These are phyloP conservation scores for Balakata baccata DNA, from an alignment of 345 rosid species.

Conservation along the genomic window DNA sequence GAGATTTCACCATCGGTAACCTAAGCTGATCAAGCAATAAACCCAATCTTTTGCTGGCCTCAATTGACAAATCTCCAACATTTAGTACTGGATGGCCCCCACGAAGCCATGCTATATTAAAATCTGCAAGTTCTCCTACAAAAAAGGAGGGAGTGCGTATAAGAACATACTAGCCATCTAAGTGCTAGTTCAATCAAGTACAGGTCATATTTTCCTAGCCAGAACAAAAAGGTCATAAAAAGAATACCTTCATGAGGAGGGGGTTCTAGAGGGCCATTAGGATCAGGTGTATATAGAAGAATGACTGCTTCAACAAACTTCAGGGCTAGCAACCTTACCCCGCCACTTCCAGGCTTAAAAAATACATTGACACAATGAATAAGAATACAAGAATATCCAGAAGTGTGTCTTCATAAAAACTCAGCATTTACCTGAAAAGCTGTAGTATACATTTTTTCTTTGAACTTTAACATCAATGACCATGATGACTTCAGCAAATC, in stretches of 20 bases:
- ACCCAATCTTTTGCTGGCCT: constrained; percentile 78
- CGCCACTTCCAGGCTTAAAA: constrained; percentile 72
- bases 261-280: constrained; percentile 57
- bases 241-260: constrained; percentile 56
- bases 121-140: constrained; percentile 54
- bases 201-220: background rate
- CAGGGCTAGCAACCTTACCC: constrained; percentile 68
- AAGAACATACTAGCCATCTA: constrained; percentile 13
- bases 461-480: constrained; percentile 76
- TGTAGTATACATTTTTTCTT: constrained; percentile 67
- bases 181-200: background rate
- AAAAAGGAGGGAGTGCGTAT: constrained; percentile 22
- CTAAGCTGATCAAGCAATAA: constrained; percentile 93
- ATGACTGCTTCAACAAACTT: constrained; percentile 88
- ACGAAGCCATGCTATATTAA: constrained; percentile 81
- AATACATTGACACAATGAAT: constrained; percentile 26
- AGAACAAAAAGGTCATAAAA: constrained; percentile 14
- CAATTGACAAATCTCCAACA: constrained; percentile 80
- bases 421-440: constrained; percentile 65
- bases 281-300: constrained; percentile 82
- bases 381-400: constrained; percentile 22
- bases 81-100: constrained; percentile 84
- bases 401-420: constrained; percentile 11
- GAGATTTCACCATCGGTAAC: constrained; percentile 71
- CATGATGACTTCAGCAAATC: constrained; percentile 66